A percentile compares a stretch with the other conserved stretches of the same genome.
These are phyloP conservation scores for Physocladia obscura DNA, from an alignment of 192 early-diverging fungal genomes.

Conservation along the genomic window DNA sequence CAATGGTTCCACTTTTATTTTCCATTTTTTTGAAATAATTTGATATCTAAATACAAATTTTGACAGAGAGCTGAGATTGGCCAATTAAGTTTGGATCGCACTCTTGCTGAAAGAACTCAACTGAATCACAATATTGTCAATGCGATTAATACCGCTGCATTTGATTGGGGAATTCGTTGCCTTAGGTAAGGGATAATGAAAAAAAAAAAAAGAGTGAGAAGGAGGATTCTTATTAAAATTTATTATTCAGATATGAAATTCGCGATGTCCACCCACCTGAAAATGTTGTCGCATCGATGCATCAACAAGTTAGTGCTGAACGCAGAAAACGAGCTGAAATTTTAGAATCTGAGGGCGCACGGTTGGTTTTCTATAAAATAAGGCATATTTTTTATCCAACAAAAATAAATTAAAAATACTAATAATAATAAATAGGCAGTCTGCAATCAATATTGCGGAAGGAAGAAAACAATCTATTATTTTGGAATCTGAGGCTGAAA, in stretches of 20 bases:
- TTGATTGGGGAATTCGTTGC: slow-evolving; percentile 95
- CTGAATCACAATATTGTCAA: slow-evolving; percentile 93
- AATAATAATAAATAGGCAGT: slow-evolving; percentile 68
- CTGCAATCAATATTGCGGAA: slow-evolving; percentile 96
- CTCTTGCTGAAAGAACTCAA: slow-evolving; percentile 88
- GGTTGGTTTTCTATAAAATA: slow-evolving; percentile 25
- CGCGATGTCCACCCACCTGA: slow-evolving; percentile 92
- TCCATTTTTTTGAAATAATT: background rate
- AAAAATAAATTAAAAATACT: too few relatives aligned
- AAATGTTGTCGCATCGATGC: slow-evolving; percentile 95
- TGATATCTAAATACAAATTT: background rate
- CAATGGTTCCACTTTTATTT: slow-evolving; percentile 65
- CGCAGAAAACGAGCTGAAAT: slow-evolving; percentile 95
- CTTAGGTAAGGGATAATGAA: slow-evolving; percentile 50
- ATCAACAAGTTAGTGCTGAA: slow-evolving; percentile 95
- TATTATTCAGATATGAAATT: background rate
- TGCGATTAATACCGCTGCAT: slow-evolving; percentile 88
- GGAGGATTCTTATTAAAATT: too few relatives aligned
- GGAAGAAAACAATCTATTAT: slow-evolving; percentile 89
- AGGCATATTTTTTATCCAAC: background rate
- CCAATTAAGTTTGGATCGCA: slow-evolving; percentile 94
- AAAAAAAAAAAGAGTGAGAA: too few relatives aligned
- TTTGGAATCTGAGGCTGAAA: slow-evolving; percentile 92
- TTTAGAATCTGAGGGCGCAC: slow-evolving; percentile 55
- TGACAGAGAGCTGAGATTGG: slow-evolving; percentile 88